Evolutionary conservation across 495 filamentous ascomycete genomes (phyloP), one percentile per base, ranked within the genome.

Genomic region (Alectoria sarmentosa): DNA sequence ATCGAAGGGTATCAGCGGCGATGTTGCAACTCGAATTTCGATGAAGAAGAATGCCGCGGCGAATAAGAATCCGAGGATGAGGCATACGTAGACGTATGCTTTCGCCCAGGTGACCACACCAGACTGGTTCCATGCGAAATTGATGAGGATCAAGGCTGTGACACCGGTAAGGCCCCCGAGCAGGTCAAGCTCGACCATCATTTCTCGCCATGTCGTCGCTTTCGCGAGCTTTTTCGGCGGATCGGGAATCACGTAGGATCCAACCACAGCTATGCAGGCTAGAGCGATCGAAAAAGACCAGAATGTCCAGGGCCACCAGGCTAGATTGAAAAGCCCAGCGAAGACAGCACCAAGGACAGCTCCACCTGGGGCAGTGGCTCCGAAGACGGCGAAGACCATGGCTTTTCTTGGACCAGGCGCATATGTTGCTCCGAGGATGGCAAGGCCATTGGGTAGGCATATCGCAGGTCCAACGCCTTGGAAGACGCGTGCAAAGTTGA

Each of bases 281-380:
- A 77, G 77, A 19, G 80, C 71, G 63, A 84, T 78, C 6, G 76
- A 77, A 61, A 83, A 76, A 6, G 75, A 72, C 82, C 81, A 89
- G 68, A 82, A 90, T 0, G 81, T 75, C 88, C 88, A 90, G 2
- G 82, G 83, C 88, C 87, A 90, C 80, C 81, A 85, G 3, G 75
- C 78, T 8, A 78, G 66, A 38, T 82, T 73, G 4, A 86, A 82
- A 6, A 88, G 57, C 1, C 74, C 72, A 0, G 77, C 73, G 62
- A 87, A 82, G 0, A 80, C 70, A 1, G 74, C 74, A 0, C 85
- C 86, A 2, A 84, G 13, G 4, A 83, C 67, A 32, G 72, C 76
- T 0, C 87, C 85, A 7, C 70, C 75, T 0, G 86, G 87, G 0
- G 86, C 86, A 48, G 77, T 77, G 2, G 83, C 85, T 6, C 86